Percentiles rank a stretch among this genome's conserved stretches.
Evolutionary conservation across 2,329 filamentous ascomycete species (phyloP).

Genomic region (Aspergillus alliaceus): DNA sequence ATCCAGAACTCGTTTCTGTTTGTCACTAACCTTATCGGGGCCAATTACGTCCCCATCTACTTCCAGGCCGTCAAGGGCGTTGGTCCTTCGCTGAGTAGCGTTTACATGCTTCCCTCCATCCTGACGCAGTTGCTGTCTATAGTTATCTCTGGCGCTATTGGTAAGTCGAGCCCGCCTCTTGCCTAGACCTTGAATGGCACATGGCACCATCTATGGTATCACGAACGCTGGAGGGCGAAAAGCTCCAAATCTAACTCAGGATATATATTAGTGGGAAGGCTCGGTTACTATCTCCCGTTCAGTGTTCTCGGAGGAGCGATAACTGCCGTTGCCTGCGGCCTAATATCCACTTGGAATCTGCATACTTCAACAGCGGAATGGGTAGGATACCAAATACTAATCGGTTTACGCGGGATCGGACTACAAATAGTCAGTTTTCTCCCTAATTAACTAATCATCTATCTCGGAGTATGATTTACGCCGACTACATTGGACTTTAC

Average conservation of each 20-base stretch:
- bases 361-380: constrained; percentile 39
- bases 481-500: no score
- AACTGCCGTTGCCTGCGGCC: constrained; percentile 37
- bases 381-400: constrained; percentile 51
- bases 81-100: constrained; percentile 25
- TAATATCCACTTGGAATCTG: constrained; percentile 43
- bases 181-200: no score
- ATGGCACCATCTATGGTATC: no score
- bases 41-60: constrained; percentile 52
- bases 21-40: constrained; percentile 23
- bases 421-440: constrained; percentile 23
- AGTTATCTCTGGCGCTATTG: constrained; percentile 32
- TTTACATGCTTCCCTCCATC: constrained; percentile 26
- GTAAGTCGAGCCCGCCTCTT: no score
- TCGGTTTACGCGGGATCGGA: constrained; percentile 41
- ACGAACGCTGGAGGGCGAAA: no score
- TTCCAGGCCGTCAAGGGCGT: constrained; percentile 46
- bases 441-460: no score
- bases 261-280: no score
- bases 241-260: no score
- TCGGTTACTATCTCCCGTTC: constrained; percentile 38
- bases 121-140: constrained; percentile 35
- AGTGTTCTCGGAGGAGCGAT: constrained; percentile 31
- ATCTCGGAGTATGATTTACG: no score
- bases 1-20: constrained; percentile 34